Evolutionary conservation across 495 filamentous ascomycete species (phyloP), one percentile per base, ranked within the genome.

Genomic region (Podospora tetraspora): DNA sequence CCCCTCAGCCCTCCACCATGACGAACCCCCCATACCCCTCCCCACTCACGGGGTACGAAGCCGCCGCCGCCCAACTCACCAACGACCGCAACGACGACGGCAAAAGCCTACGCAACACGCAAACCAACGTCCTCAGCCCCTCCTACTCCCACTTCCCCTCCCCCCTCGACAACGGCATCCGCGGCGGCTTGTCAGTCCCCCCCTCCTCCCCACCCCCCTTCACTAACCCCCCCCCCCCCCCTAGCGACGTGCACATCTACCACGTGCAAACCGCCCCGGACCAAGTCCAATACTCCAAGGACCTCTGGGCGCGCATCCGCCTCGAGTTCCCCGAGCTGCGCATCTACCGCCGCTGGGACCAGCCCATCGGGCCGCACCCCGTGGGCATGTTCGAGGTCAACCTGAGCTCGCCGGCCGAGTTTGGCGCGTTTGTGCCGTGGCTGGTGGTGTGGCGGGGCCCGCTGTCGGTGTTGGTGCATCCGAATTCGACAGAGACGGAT

Each of bases 301-400:
- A 90, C 24, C 83, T 97, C 0, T 90, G 88, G 83, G 87, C 94
- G 71, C 83, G 93, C 57, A 91, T 97, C 70, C 80, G 92, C 24
- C 84, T 86, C 25, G 92, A 97, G 80, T 97, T 96, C 74, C 93
- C 93, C 19, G 93, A 97, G 74, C 84, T 97, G 21, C 85, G 92
- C 57, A 89, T 96, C 72, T 97, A 97, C 76, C 79, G 77, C 3
- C 81, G 96, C 70, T 96, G 86, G 83, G 89, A 95, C 71, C 75
- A 80, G 56, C 92, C 92, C 3, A 75, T 97, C 7, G 93, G 93
- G 0, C 93, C 93, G 3, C 93, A 97, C 72, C 89, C 90, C 0
- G 79, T 92, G 0, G 91, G 87, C 59, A 97, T 97, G 93, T 92
- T 97, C 71, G 93, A 97, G 77, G 94, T 97, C 19, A 95, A 95